Conservation (phyloP, 169 alveolate species). For the Perkinsus olseni region DNA sequence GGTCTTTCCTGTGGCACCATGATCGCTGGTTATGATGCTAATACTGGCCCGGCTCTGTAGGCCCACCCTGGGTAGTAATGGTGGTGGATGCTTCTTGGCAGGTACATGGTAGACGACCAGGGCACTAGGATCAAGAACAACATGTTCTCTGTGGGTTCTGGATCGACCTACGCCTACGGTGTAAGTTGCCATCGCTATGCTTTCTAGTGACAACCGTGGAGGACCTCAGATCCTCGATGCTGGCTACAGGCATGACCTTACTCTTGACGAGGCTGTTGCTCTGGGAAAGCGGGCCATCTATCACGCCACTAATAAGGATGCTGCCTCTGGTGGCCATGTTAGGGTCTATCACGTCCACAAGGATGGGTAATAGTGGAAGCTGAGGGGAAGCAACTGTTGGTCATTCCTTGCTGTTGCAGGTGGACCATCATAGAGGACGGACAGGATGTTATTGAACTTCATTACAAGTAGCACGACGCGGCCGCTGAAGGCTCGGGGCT, state of each 20-base stretch:
- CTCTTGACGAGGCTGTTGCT: slow-evolving; percentile 91
- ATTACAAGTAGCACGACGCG: not conserved
- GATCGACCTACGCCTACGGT: slow-evolving; percentile 97
- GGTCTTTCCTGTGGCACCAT: slow-evolving; percentile 96
- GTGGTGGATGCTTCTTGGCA: not conserved
- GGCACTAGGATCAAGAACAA: slow-evolving; percentile 67
- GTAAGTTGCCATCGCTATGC: slow-evolving; percentile 36
- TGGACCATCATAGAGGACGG: not conserved
- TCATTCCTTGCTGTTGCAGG: not conserved
- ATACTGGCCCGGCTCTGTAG: slow-evolving; percentile 26
- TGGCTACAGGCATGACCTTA: slow-evolving; percentile 58
- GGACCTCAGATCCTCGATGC: not conserved
- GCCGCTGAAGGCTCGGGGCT: not conserved
- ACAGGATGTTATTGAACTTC: not conserved
- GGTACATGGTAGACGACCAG: slow-evolving; percentile 47
- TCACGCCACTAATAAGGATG: slow-evolving; percentile 97
- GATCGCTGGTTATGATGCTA: slow-evolving; percentile 75
- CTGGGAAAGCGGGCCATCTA: slow-evolving; percentile 94
- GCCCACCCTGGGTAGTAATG: not conserved
- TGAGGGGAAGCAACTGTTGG: not conserved
- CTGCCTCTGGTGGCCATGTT: slow-evolving; percentile 97
- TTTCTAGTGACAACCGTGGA: not conserved
- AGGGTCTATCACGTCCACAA: slow-evolving; percentile 90
- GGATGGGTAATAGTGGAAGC: slow-evolving; percentile 55
- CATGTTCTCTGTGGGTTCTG: slow-evolving; percentile 91